Evolutionary conservation across 768 basidiomycete genomes (phyloP), one percentile per base, ranked within the genome.

Genomic region (Russula compacta): DNA sequence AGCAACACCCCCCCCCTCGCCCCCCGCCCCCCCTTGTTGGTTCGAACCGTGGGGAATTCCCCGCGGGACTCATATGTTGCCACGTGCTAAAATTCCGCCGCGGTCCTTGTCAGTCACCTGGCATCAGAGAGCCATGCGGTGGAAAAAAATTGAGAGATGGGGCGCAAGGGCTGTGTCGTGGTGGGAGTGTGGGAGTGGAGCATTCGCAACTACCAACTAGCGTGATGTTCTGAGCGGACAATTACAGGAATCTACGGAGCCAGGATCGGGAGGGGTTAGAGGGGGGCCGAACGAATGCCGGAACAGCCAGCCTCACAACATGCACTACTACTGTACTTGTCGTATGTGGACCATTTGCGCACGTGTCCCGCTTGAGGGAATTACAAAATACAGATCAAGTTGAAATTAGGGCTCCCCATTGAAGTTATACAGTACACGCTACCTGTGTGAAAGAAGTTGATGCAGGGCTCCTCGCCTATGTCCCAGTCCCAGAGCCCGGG

Each of bases 301-400:
- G 57, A 44, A 17, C 50, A 21, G 43, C 47, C 47, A 53, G 19
- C 32, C 50, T 40, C 52, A 58, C 33, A 58, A 58, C 33, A 62
- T 49, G 46, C 44, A n/a, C 35, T 9, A 2, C 24, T 17, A 19
- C 33, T 17, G 10, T 33, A 35, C 33, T 46, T 48, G 21, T 29
- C 32, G 33, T 33, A 32, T 14, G 21, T 52, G 12, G 35, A 15
- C 19, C 19, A 43, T 42, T 19, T 24, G 38, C 15, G 32, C 61
- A 63, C 61, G 61, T 63, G 61, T 47, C 50, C 40, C 56, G 56
- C 52, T 63, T 54, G 51, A 48, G 15, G 17, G 15, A 29, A 44
- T 53, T 29, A 35, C 29, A 21, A 48, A 42, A 58, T 43, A 47
- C 39, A 57, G 53, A 43, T 35, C 29, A 19, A 32, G 39, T 53